Base-by-base conservation (phyloP, 768 basidiomycete species). In the Hysterangium stoloniferum region DNA sequence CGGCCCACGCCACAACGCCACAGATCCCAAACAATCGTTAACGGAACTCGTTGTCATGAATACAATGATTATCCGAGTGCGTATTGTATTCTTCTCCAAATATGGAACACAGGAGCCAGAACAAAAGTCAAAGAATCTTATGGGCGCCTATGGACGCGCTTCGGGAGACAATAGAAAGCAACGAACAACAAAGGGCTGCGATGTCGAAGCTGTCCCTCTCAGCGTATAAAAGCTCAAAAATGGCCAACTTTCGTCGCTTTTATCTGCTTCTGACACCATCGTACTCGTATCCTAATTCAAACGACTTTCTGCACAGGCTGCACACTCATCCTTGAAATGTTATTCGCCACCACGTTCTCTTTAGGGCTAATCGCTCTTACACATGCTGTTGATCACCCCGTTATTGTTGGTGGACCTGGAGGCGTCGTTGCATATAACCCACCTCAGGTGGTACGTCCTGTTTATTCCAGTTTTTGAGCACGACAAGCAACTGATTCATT, bases 401-500 rank as follows among this genome's bases (percentile, higher is more conserved):
- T 80, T 8, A 67, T 62, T 9, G 77, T 79, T 31, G 78, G 78
- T 28, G 76, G 75, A 11, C 54, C 68, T 8, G 71, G 68, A 12
- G 74, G 72, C 35, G 53, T 67, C 34, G 54, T 73, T 24, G 60
- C 63, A 46, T 79, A 63, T 56, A 64, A 64, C 36, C 78, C 78
- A 4, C 72, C 76, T 53, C 72, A 74, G n/a, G 71, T 80, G 53
- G 78, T 79, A 57, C 43, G 74, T 69, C 6, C 34, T 17, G 61
- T 37, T n/a, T n/a, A n/a, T n/a, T n/a, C n/a, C n/a, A n/a, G n/a
- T n/a, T n/a, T 41, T 33, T 42, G 29, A 37, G 44, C 7, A 47
- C 38, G 37, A 22, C 52, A 27, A 12, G 28, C 9, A 52, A 28
- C 38, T 48, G 20, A 37, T 27, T 36, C 24, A 22, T 43, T 41